These are phyloP conservation scores for Ochromonas danica DNA, from an alignment of 108 stramenopile genomes.

Conservation along the genomic window DNA sequence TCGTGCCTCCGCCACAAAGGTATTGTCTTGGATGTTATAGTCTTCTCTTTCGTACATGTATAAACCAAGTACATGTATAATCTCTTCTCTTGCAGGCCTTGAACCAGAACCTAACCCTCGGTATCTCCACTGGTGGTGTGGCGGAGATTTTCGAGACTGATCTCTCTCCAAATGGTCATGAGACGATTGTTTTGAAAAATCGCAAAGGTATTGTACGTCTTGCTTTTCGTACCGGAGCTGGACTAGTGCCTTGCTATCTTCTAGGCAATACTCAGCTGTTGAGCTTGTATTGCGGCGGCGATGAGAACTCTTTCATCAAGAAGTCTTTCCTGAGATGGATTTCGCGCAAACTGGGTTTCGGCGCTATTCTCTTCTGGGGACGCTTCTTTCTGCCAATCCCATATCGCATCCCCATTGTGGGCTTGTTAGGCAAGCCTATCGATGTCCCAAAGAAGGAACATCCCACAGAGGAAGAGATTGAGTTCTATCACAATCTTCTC, in stretches of 20 bases:
- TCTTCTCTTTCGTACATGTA: no score
- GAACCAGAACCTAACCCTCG: slow-evolving; percentile 40
- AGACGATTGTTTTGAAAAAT: slow-evolving; percentile 62
- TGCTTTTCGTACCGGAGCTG: slow-evolving; percentile 69
- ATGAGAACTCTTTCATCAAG: background rate
- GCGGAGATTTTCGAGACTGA: slow-evolving; percentile 76
- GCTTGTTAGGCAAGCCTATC: slow-evolving; percentile 30
- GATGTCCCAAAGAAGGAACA: slow-evolving; percentile 21
- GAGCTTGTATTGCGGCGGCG: slow-evolving; percentile 42
- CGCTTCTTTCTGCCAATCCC: slow-evolving; percentile 70
- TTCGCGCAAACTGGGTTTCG: slow-evolving; percentile 65
- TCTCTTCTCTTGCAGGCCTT: background rate
- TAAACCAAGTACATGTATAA: no score
- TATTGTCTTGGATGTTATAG: no score
- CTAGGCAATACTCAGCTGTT: slow-evolving; percentile 74
- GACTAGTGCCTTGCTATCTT: slow-evolving; percentile 68
- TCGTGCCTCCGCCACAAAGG: slow-evolving; percentile 18
- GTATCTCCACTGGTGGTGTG: slow-evolving; percentile 73
- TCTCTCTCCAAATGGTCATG: slow-evolving; percentile 50
- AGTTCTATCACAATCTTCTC: slow-evolving; percentile 33
- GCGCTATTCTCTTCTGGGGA: slow-evolving; percentile 73
- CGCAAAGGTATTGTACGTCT: slow-evolving; percentile 78
- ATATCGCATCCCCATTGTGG: slow-evolving; percentile 46
- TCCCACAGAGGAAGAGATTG: slow-evolving; percentile 40
- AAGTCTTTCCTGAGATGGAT: slow-evolving; percentile 51